Percentiles rank a stretch among this genome's conserved stretches.
Conservation (phyloP, 2,329 filamentous ascomycete species). For the Pseudogymnoascus sp. region DNA sequence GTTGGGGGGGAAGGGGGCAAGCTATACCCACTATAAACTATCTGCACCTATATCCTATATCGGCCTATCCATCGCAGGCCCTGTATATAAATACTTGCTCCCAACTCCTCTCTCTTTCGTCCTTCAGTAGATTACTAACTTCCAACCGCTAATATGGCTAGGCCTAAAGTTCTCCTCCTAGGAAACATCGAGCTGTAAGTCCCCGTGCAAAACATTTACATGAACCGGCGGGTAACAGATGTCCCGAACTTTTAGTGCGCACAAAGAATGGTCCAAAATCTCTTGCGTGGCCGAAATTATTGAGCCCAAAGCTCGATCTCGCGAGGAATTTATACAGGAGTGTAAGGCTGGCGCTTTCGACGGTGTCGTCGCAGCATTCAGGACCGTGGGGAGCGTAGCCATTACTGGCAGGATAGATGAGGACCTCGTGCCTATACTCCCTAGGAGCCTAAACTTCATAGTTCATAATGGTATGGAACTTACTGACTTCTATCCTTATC, state of each 20-base stretch:
- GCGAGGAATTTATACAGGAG: slow-evolving; percentile 50
- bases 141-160: neutral
- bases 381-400: slow-evolving; percentile 45
- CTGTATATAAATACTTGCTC: no score
- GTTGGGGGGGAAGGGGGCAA: no score
- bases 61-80: no score
- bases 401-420: slow-evolving; percentile 48
- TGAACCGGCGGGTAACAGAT: no score
- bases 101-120: no score
- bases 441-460: slow-evolving; percentile 27
- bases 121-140: no score
- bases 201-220: neutral
- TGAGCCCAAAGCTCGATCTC: slow-evolving; percentile 39
- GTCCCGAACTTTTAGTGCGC: slow-evolving; percentile 20
- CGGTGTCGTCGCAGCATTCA: slow-evolving; percentile 45
- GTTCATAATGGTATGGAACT: slow-evolving; percentile 25
- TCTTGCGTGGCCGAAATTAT: slow-evolving; percentile 15
- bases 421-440: slow-evolving; percentile 42
- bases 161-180: slow-evolving; percentile 35
- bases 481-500: slow-evolving; percentile 35
- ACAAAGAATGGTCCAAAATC: slow-evolving; percentile 38
- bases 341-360: slow-evolving; percentile 46
- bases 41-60: no score
- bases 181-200: slow-evolving; percentile 34
- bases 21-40: no score